Conservation (phyloP, 768 basidiomycete species). For the Infundibulicybe gibba region DNA sequence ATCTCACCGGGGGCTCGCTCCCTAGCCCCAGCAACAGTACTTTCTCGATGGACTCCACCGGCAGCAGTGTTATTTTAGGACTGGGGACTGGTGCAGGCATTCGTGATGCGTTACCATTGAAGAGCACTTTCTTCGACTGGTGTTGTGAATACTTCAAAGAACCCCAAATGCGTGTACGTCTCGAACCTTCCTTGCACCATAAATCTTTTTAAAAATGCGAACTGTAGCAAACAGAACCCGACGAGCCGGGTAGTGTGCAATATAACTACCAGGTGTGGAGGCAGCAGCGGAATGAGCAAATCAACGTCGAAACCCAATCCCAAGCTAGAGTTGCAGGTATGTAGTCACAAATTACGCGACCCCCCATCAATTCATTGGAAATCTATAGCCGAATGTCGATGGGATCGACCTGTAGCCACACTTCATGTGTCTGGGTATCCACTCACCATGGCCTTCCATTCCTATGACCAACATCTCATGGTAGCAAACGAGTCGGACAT, state of each 20-base stretch:
- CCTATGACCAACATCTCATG: conserved; percentile 87
- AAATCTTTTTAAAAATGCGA: conserved; percentile 11
- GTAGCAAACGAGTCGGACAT: conserved; percentile 83
- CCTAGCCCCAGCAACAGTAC: conserved; percentile 74
- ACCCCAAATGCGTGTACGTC: conserved; percentile 92
- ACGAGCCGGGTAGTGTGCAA: conserved; percentile 91
- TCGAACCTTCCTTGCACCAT: not conserved
- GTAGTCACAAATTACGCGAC: conserved; percentile 17
- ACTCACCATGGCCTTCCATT: conserved; percentile 82
- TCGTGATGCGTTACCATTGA: conserved; percentile 83
- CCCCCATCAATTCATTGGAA: not conserved
- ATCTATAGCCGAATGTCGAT: conserved; percentile 51
- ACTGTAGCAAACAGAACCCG: conserved; percentile 82
- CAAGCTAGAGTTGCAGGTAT: conserved; percentile 76
- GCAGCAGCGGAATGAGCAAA: conserved; percentile 83
- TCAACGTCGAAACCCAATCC: conserved; percentile 62
- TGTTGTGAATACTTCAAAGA: conserved; percentile 97
- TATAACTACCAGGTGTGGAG: conserved; percentile 98
- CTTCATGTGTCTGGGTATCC: conserved; percentile 59
- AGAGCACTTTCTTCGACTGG: conserved; percentile 94
- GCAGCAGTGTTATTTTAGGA: conserved; percentile 67
- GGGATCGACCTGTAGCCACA: conserved; percentile 72
- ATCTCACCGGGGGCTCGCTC: conserved; percentile 34
- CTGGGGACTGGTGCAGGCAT: conserved; percentile 79
- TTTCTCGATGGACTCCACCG: conserved; percentile 72